Conservation (phyloP, 148 eudicot species). For the Chenopodium formosanum region DNA sequence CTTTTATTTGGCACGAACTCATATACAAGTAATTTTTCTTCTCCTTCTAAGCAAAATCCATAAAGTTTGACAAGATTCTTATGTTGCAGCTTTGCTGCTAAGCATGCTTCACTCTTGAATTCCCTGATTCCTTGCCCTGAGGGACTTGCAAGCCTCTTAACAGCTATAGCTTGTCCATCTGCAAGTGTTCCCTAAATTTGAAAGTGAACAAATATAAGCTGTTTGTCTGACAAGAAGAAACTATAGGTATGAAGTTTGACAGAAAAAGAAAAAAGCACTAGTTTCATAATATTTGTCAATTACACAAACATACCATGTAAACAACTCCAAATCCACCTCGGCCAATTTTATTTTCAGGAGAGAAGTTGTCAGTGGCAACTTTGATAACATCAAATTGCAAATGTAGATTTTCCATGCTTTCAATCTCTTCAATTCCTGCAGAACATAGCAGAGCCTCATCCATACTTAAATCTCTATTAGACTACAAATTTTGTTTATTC, state of each 20-base stretch:
- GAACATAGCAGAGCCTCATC: background rate
- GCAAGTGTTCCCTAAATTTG: conserved; percentile 31
- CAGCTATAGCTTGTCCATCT: conserved; percentile 32
- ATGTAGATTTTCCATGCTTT: conserved; percentile 31
- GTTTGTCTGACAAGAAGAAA: background rate
- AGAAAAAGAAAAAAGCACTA: background rate
- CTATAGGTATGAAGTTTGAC: background rate
- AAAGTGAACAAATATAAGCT: too few relatives aligned
- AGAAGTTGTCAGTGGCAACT: conserved; percentile 31
- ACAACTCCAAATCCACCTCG: conserved; percentile 38
- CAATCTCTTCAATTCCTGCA: conserved; percentile 35
- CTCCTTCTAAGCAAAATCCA: conserved; percentile 30
- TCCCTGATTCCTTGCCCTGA: conserved; percentile 36
- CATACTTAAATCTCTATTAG: too few relatives aligned
- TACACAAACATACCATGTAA: conserved; percentile 27
- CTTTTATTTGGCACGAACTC: conserved; percentile 35
- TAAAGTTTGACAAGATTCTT: conserved; percentile 32
- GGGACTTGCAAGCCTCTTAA: conserved; percentile 32
- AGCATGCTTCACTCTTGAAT: conserved; percentile 28
- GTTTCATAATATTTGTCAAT: background rate
- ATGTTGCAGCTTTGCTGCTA: conserved; percentile 36
- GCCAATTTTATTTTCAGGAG: conserved; percentile 27
- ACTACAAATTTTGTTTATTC: background rate
- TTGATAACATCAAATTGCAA: conserved; percentile 26
- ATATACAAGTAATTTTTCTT: conserved; percentile 35